A percentile compares a stretch with the other conserved stretches of the same genome.
These are phyloP conservation scores for Kappamyces sp. DNA, from an alignment of 192 early-diverging fungal genomes.

Conservation along the genomic window DNA sequence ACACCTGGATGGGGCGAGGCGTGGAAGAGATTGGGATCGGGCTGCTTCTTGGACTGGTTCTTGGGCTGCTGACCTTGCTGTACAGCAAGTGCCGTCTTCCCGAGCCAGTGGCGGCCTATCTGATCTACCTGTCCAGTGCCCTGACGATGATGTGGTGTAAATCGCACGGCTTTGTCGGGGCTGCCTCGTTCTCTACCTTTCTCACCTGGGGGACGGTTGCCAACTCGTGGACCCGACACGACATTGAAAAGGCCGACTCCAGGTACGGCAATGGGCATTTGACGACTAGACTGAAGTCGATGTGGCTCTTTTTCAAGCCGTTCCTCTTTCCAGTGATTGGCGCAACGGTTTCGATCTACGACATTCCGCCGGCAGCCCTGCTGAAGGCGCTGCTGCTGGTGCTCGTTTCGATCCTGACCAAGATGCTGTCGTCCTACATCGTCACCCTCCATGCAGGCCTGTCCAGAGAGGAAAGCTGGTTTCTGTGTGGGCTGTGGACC, in stretches of 20 bases:
- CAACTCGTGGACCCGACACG: slow-evolving; percentile 24
- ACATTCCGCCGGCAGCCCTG: slow-evolving; percentile 18
- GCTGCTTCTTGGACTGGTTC: slow-evolving; percentile 18
- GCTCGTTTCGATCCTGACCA: slow-evolving; percentile 19
- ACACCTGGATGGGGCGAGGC: slow-evolving; percentile 16
- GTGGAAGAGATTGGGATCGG: slow-evolving; percentile 32
- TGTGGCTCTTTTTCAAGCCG: slow-evolving; percentile 32
- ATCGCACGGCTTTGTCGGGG: slow-evolving; percentile 29
- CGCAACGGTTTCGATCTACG: slow-evolving; percentile 26
- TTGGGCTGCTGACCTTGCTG: slow-evolving; percentile 19
- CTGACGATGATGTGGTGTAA: slow-evolving; percentile 27
- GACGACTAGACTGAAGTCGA: slow-evolving; percentile 21
- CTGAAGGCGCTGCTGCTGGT: slow-evolving; percentile 19
- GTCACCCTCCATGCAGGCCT: slow-evolving; percentile 18
- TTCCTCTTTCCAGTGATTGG: slow-evolving; percentile 40
- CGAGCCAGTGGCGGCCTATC: slow-evolving; percentile 15
- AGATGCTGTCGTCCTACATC: slow-evolving; percentile 23
- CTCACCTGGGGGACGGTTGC: slow-evolving; percentile 24
- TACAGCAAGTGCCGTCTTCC: slow-evolving; percentile 8
- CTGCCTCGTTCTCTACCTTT: slow-evolving; percentile 20
- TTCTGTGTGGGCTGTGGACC: slow-evolving; percentile 30
- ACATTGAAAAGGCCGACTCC: slow-evolving; percentile 21
- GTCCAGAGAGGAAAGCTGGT: slow-evolving; percentile 24
- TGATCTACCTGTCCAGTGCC: slow-evolving; percentile 17
- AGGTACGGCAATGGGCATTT: slow-evolving; percentile 5